Conservation (phyloP, 2,329 filamentous ascomycete genomes). For the Hypoxylon sp. region DNA sequence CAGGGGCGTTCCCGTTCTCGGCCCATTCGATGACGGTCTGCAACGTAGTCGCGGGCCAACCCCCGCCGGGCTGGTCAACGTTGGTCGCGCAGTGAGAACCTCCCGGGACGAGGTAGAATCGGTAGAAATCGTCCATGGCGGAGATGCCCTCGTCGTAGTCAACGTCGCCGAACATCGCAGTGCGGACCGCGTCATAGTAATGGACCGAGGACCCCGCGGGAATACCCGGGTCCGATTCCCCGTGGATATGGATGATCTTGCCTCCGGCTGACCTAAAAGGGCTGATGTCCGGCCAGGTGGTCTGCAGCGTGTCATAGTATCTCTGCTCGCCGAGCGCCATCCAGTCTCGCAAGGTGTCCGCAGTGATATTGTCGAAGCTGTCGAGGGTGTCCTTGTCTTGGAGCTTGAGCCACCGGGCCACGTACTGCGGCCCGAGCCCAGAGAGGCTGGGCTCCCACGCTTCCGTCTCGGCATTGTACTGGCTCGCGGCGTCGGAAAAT, state of each 20-base stretch:
- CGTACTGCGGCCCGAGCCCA: slow-evolving; percentile 43
- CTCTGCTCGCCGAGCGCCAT: slow-evolving; percentile 57
- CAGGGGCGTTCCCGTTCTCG: slow-evolving; percentile 56
- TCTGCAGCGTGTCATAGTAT: slow-evolving; percentile 58
- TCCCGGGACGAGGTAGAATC: slow-evolving; percentile 53
- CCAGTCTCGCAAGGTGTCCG: slow-evolving; percentile 61
- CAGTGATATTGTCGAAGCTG: slow-evolving; percentile 55
- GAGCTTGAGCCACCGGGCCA: slow-evolving; percentile 39
- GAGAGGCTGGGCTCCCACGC: slow-evolving; percentile 38
- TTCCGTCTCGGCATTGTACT: slow-evolving; percentile 43
- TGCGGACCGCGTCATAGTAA: slow-evolving; percentile 55
- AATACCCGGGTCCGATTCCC: slow-evolving; percentile 58
- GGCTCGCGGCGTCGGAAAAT: slow-evolving; percentile 47
- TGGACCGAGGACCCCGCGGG: slow-evolving; percentile 56
- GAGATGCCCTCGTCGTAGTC: slow-evolving; percentile 50
- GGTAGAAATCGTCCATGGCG: slow-evolving; percentile 57
- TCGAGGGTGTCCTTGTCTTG: slow-evolving; percentile 46
- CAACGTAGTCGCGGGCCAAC: slow-evolving; percentile 55
- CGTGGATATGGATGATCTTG: slow-evolving; percentile 62
- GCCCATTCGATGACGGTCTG: slow-evolving; percentile 60
- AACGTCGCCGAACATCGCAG: slow-evolving; percentile 55
- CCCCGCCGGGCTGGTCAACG: slow-evolving; percentile 50
- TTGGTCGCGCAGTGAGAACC: slow-evolving; percentile 59
- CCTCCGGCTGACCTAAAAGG: slow-evolving; percentile 54
- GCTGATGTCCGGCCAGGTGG: slow-evolving; percentile 54